phyloP scores from a whole-genome alignment of 352 stramenopile species.

The Phytophthora brassicae region DNA sequence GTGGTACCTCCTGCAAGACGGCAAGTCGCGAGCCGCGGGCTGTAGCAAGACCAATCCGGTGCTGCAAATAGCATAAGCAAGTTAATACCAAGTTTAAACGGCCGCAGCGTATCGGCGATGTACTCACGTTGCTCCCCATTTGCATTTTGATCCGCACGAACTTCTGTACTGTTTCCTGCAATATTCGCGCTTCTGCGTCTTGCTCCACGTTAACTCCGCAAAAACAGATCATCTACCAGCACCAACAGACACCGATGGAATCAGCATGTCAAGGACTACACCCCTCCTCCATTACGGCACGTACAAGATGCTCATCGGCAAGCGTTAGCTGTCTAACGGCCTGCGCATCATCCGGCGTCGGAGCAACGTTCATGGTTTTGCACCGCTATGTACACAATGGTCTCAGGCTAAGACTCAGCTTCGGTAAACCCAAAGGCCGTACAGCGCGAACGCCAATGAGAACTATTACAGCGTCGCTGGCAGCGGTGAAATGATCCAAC shows the following conservation, averaged over 20 bases:
- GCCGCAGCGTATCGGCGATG: no score
- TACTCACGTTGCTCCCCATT: constrained; percentile 45
- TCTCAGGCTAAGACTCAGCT: no score
- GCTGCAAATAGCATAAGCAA: constrained; percentile 26
- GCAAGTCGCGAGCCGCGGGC: constrained; percentile 24
- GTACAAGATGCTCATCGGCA: constrained; percentile 42
- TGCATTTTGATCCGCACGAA: constrained; percentile 53
- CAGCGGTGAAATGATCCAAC: no score
- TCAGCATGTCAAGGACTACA: neutral
- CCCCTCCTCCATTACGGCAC: neutral
- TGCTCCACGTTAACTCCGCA: constrained; percentile 30
- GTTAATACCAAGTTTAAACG: constrained; percentile 1
- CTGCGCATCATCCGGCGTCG: constrained; percentile 24
- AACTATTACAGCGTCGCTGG: no score
- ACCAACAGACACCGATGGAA: neutral
- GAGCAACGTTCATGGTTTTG: constrained; percentile 21
- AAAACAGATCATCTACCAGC: constrained; percentile 51
- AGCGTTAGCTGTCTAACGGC: constrained; percentile 29
- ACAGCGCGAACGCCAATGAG: neutral
- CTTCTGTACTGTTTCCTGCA: constrained; percentile 45
- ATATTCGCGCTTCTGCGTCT: constrained; percentile 22
- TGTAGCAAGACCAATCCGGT: constrained; percentile 43
- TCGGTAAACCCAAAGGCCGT: neutral
- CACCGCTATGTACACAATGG: constrained; percentile 12
- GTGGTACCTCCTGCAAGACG: constrained; percentile 40